These are phyloP conservation scores for Solanum paucissectum DNA, from an alignment of 257 asterid genomes.

Conservation along the genomic window DNA sequence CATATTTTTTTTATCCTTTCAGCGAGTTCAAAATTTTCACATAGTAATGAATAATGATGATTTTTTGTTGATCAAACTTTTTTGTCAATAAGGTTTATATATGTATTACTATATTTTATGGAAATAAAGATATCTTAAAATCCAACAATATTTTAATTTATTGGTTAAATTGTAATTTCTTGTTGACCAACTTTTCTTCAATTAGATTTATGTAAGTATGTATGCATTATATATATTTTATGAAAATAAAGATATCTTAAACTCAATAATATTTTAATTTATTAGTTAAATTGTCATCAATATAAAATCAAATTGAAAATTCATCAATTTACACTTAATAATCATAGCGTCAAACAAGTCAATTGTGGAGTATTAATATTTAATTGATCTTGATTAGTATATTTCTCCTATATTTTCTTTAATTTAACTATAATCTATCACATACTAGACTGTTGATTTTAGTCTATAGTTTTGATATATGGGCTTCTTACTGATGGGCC, in stretches of 20 bases:
- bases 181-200: not conserved
- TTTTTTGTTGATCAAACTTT: not conserved
- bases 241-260: not conserved
- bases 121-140: not conserved
- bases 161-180: not conserved
- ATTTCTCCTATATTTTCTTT: not conserved
- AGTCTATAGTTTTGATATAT: not conserved
- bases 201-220: not conserved
- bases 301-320: not conserved
- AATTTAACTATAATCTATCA: not conserved
- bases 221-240: not conserved
- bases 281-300: not conserved
- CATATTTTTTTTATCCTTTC: too few relatives aligned
- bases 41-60: not conserved
- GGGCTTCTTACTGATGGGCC: not conserved
- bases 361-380: not conserved
- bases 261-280: not conserved
- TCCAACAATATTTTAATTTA: too few relatives aligned
- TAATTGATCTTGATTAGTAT: not conserved
- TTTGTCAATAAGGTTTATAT: not conserved
- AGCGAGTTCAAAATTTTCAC: too few relatives aligned
- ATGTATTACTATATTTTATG: too few relatives aligned
- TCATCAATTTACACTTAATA: not conserved
- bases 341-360: not conserved
- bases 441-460: not conserved